Evolutionary conservation across 257 asterid species (phyloP).

Genomic region (Petrea volubilis): DNA sequence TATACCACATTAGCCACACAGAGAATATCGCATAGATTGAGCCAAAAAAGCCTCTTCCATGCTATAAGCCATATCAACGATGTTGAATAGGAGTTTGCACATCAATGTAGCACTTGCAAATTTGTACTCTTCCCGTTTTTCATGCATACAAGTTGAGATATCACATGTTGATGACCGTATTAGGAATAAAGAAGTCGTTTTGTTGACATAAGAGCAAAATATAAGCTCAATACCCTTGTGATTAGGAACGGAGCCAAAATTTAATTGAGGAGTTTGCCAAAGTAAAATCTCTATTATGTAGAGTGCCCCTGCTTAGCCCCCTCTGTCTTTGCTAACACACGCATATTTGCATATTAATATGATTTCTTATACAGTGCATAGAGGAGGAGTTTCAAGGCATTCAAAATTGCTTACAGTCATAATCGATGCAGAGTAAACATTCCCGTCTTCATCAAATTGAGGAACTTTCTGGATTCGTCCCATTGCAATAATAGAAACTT

Average conservation of each 20-base stretch:
- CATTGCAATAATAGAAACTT: constrained; percentile 83
- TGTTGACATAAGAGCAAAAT: background rate
- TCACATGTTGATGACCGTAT: background rate
- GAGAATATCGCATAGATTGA: background rate
- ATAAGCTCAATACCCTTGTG: too few species aligned
- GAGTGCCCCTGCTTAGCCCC: too few species aligned
- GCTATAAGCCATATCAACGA: background rate
- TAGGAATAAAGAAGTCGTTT: background rate
- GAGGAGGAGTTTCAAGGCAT: too few species aligned
- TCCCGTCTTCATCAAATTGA: constrained; percentile 58
- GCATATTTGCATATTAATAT: too few species aligned
- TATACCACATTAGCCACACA: constrained; percentile 3
- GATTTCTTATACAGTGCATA: too few species aligned
- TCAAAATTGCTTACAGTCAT: constrained; percentile 88
- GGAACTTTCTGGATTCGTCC: constrained; percentile 89
- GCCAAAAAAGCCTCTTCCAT: background rate
- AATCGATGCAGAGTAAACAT: constrained; percentile 59
- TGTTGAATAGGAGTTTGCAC: background rate
- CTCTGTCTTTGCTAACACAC: too few species aligned
- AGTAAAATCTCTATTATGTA: too few species aligned
- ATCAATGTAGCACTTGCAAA: background rate
- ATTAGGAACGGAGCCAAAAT: too few species aligned
- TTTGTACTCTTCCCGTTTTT: background rate
- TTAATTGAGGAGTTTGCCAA: too few species aligned
- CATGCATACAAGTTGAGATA: background rate